Evolutionary conservation across 1,284 basidiomycete species (phyloP).

Genomic region (Cystobasidium slooffiae): DNA sequence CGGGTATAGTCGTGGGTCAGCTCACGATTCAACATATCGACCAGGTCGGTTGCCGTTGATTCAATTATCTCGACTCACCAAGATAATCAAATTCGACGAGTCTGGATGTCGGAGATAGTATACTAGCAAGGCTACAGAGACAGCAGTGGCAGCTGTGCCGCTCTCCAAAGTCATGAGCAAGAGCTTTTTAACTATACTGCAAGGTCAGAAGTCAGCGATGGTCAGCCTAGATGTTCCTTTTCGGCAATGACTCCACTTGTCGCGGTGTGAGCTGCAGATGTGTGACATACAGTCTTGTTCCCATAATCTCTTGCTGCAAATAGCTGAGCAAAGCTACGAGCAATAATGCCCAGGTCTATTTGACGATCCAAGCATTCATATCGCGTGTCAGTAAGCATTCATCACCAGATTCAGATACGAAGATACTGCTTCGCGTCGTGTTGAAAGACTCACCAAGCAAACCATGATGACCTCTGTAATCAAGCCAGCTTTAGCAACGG

Average conservation of each 20-base stretch:
- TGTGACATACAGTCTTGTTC: no score
- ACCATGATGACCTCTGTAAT: not conserved
- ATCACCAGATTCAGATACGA: not conserved
- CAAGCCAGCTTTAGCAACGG: constrained; percentile 5
- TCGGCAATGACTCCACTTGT: not conserved
- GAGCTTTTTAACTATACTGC: not conserved
- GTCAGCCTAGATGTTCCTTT: not conserved
- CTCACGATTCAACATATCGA: not conserved
- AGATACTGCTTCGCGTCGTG: no score
- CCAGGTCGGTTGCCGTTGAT: not conserved
- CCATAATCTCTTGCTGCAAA: no score
- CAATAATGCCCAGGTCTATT: no score
- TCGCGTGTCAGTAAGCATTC: not conserved
- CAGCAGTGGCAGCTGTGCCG: not conserved
- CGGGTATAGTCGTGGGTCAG: not conserved
- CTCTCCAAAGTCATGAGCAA: not conserved
- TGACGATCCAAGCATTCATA: not conserved
- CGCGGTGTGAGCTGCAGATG: not conserved
- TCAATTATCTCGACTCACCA: not conserved
- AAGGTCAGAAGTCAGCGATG: not conserved
- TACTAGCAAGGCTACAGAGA: not conserved
- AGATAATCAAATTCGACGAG: not conserved
- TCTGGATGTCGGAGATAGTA: not conserved
- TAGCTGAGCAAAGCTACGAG: no score
- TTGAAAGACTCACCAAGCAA: not conserved